These are phyloP conservation scores for Sphagnurus paluster DNA, from an alignment of 1,284 basidiomycete species.

Conservation along the genomic window DNA sequence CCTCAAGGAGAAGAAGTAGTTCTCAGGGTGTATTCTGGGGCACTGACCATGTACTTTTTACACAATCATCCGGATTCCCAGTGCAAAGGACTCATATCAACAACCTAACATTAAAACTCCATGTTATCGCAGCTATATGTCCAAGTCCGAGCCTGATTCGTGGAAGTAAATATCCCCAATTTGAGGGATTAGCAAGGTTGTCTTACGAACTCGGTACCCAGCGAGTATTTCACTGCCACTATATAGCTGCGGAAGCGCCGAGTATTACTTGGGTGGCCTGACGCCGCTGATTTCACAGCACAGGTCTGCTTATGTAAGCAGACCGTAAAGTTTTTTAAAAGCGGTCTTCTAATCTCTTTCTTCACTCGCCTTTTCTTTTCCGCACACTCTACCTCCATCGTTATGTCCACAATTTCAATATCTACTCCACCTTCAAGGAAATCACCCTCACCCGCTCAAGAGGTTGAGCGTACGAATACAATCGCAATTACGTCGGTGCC, in stretches of 20 bases:
- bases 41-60: background rate
- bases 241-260: no score
- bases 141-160: constrained; percentile 1
- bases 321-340: constrained; percentile 12
- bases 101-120: no score
- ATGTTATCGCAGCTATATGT: background rate
- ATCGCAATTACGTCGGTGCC: constrained; percentile 68
- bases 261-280: no score
- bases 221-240: no score
- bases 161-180: background rate
- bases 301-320: constrained; percentile 17
- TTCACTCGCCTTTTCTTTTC: constrained; percentile 3
- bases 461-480: constrained; percentile 53
- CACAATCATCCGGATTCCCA: no score
- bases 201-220: background rate
- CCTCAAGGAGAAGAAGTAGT: constrained; percentile 31
- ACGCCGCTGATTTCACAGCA: background rate
- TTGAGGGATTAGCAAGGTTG: background rate
- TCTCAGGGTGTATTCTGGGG: background rate
- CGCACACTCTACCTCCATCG: constrained; percentile 9
- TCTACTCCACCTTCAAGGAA: constrained; percentile 25
- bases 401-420: constrained; percentile 20
- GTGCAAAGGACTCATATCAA: no score
- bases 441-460: constrained; percentile 17
- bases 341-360: background rate